These are phyloP conservation scores for Rubus idaeus DNA, from an alignment of 306 rosid genomes.

Conservation along the genomic window DNA sequence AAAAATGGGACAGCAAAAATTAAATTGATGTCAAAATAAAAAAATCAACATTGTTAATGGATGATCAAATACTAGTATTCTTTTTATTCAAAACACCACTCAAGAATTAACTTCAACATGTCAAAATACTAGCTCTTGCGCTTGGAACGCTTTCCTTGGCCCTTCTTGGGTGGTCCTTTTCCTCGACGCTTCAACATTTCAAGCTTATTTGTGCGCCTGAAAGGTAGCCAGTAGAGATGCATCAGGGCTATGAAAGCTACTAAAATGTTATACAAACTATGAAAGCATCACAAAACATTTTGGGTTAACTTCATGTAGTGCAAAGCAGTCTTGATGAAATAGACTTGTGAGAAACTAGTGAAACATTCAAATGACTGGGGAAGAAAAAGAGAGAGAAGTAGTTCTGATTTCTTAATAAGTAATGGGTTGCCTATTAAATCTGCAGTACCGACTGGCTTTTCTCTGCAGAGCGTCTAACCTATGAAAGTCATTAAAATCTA, in stretches of 20 bases:
- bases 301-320: background rate
- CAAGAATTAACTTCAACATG: conserved; percentile 16
- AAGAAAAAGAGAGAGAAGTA: background rate
- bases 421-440: background rate
- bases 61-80: conserved; percentile 16
- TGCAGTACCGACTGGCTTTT: background rate
- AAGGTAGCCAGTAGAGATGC: conserved; percentile 19
- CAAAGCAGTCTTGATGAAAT: background rate
- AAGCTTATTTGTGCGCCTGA: conserved; percentile 76
- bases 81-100: conserved; percentile 23
- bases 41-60: conserved; percentile 1
- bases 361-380: background rate
- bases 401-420: background rate
- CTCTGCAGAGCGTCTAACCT: background rate
- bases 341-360: background rate
- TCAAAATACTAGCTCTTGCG: conserved; percentile 46
- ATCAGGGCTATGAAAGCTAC: conserved; percentile 13
- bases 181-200: conserved; percentile 96
- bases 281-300: background rate
- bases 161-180: conserved; percentile 93
- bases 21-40: background rate
- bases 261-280: conserved; percentile 8
- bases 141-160: conserved; percentile 85
- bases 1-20: conserved; percentile 1
- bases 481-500: background rate